A percentile compares a stretch with the other conserved stretches of the same genome.
These are phyloP conservation scores for Fragaria ananassa DNA, from an alignment of 306 rosid species.

Conservation along the genomic window DNA sequence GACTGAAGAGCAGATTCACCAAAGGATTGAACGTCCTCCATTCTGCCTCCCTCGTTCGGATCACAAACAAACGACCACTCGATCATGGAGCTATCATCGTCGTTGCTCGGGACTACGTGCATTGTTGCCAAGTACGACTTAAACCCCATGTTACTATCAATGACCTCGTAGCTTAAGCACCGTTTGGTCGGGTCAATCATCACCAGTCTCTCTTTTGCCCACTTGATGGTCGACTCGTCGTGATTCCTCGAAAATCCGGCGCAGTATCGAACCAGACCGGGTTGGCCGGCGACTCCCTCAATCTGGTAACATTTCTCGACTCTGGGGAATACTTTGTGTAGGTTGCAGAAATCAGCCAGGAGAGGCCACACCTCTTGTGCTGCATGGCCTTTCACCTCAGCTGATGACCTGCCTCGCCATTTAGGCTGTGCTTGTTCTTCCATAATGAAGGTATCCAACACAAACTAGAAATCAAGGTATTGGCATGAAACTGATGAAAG, in stretches of 20 bases:
- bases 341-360: slow-evolving; percentile 58
- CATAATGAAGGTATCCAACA: background rate
- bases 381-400: background rate
- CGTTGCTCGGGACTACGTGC: slow-evolving; percentile 14
- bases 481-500: background rate
- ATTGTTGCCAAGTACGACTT: slow-evolving; percentile 36
- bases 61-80: slow-evolving; percentile 60
- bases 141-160: slow-evolving; percentile 53
- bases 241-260: background rate
- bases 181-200: slow-evolving; percentile 39
- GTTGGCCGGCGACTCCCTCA: slow-evolving; percentile 48
- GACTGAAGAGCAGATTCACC: slow-evolving; percentile 23
- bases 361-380: slow-evolving; percentile 37
- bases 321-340: slow-evolving; percentile 51
- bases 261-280: slow-evolving; percentile 59
- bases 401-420: slow-evolving; percentile 3
- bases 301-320: slow-evolving; percentile 46
- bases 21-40: slow-evolving; percentile 32
- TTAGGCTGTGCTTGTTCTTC: background rate
- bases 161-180: slow-evolving; percentile 43
- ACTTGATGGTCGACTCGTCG: slow-evolving; percentile 13
- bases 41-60: slow-evolving; percentile 47
- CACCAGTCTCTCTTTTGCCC: slow-evolving; percentile 57
- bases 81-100: slow-evolving; percentile 32
- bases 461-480: background rate